A percentile compares a stretch with the other conserved stretches of the same genome.
Evolutionary conservation across 2,329 filamentous ascomycete species (phyloP).

Genomic region (Alternaria tenuissima): DNA sequence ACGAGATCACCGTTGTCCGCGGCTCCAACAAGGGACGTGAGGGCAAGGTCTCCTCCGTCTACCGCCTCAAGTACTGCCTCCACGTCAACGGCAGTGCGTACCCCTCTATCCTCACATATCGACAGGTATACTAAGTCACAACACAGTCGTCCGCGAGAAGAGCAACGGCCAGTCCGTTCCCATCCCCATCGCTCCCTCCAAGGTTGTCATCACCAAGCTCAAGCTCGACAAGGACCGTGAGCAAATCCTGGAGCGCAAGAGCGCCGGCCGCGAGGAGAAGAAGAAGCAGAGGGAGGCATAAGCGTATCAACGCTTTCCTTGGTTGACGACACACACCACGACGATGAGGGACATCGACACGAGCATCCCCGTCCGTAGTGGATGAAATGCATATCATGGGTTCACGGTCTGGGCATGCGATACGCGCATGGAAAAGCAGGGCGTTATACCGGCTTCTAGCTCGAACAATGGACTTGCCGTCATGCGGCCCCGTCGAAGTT

Average conservation of each 20-base stretch:
- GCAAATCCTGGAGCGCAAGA: constrained; percentile 85
- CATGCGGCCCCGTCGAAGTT: constrained; percentile 44
- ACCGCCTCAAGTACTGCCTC: constrained; percentile 81
- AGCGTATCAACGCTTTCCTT: constrained; percentile 50
- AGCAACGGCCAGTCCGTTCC: constrained; percentile 95
- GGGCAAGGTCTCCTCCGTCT: constrained; percentile 97
- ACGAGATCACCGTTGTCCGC: constrained; percentile 92
- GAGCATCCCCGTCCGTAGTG: constrained; percentile 46
- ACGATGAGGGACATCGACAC: constrained; percentile 45
- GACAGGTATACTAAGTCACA: constrained; percentile 30
- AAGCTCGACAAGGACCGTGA: constrained; percentile 97
- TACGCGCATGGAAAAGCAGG: constrained; percentile 47
- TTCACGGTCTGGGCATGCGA: constrained; percentile 47
- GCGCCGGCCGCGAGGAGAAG: constrained; percentile 77
- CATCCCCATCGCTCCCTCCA: constrained; percentile 92
- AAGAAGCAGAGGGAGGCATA: constrained; percentile 69
- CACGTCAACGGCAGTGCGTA: constrained; percentile 81
- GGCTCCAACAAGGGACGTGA: constrained; percentile 97
- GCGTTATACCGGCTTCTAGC: constrained; percentile 50
- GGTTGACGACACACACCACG: constrained; percentile 52
- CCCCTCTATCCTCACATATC: neutral
- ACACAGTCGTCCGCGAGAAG: constrained; percentile 87
- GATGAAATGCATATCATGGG: constrained; percentile 52
- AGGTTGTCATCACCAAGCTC: constrained; percentile 98
- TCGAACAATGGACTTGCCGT: constrained; percentile 49